phyloP scores from a whole-genome alignment of 345 rosid genomes.

The Aegle marmelos region DNA sequence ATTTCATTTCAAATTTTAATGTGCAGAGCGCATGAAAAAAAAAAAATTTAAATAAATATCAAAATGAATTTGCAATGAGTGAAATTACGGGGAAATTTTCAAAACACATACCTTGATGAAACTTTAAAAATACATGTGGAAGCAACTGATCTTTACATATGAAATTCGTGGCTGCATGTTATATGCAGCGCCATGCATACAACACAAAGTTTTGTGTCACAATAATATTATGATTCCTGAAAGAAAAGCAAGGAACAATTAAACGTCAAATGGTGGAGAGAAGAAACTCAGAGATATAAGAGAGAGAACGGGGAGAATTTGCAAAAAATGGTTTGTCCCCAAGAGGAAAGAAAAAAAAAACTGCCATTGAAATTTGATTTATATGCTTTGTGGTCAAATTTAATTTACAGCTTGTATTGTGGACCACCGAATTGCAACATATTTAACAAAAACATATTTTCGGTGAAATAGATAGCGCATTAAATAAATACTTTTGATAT shows the following conservation, averaged over 20 bases:
- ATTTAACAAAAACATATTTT: too few relatives aligned
- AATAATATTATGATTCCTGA: background rate
- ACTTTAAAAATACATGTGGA: background rate
- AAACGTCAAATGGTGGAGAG: background rate
- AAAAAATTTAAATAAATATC: background rate
- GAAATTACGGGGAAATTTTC: background rate
- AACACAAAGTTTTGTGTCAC: background rate
- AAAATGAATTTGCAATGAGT: too few relatives aligned
- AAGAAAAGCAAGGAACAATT: background rate
- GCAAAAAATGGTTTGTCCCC: background rate
- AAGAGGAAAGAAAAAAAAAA: background rate
- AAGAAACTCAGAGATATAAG: too few relatives aligned
- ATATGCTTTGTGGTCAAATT: background rate
- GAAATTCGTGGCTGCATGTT: background rate
- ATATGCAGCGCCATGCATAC: background rate
- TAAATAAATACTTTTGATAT: too few relatives aligned
- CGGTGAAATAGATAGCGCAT: too few relatives aligned
- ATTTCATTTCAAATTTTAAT: background rate
- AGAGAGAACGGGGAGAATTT: background rate
- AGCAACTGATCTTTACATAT: background rate
- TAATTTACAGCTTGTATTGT: background rate
- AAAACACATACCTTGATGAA: background rate
- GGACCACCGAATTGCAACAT: background rate
- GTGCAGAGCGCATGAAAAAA: background rate
- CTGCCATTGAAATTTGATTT: background rate